A percentile compares a stretch with the other conserved stretches of the same genome.
These are phyloP conservation scores for Emydomyces testavorans DNA, from an alignment of 2,329 filamentous ascomycete species.

Conservation along the genomic window DNA sequence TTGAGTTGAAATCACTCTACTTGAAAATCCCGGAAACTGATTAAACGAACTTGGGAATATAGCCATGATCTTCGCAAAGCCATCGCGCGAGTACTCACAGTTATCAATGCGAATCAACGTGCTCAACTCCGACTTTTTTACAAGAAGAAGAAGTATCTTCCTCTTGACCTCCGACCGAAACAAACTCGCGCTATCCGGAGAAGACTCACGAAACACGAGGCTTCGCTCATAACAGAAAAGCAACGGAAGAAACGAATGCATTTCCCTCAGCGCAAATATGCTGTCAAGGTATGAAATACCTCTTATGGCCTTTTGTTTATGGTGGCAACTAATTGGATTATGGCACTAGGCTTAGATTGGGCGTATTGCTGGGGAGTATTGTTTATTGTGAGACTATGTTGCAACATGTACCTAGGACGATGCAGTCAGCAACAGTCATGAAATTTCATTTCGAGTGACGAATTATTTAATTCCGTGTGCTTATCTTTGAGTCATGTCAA, in stretches of 20 bases:
- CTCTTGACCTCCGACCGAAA: conserved; percentile 96
- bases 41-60: conserved; percentile 12
- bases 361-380: background rate
- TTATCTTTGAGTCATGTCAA: too few relatives aligned
- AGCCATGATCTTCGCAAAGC: conserved; percentile 99
- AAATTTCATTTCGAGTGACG: background rate
- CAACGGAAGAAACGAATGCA: conserved; percentile 90
- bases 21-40: background rate
- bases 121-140: conserved; percentile 97
- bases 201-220: conserved; percentile 85
- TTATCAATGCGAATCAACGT: conserved; percentile 99
- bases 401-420: conserved; percentile 9
- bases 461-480: too few relatives aligned
- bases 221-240: conserved; percentile 75
- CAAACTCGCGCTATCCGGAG: conserved; percentile 96
- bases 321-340: background rate
- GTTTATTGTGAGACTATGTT: conserved; percentile 8
- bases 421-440: conserved; percentile 4
- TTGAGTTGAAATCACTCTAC: background rate
- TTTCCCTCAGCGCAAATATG: conserved; percentile 98
- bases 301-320: background rate
- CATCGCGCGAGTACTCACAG: conserved; percentile 94
- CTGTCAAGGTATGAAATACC: conserved; percentile 68
- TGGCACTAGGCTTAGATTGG: conserved; percentile 2
- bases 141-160: conserved; percentile 99